Conservation (phyloP, 2,329 filamentous ascomycete species). For the Ilyonectria destructans region DNA sequence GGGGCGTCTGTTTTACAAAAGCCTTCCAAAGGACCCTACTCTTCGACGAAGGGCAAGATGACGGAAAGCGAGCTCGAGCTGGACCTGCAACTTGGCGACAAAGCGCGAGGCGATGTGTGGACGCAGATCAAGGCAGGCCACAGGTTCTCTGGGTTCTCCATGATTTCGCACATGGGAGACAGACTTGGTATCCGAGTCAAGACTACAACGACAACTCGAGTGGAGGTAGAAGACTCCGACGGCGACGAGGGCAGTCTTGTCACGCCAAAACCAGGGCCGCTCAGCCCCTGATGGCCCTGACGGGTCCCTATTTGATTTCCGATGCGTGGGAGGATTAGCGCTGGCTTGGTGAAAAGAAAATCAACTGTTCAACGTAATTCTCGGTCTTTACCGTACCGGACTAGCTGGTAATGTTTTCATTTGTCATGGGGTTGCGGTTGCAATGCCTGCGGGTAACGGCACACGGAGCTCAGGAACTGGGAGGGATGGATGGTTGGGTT, state of each 20-base stretch:
- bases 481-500: background rate
- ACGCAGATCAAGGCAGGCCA: slow-evolving; percentile 51
- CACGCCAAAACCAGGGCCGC: slow-evolving; percentile 13
- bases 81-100: slow-evolving; percentile 51
- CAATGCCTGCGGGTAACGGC: slow-evolving; percentile 3
- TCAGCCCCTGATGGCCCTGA: slow-evolving; percentile 13
- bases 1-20: slow-evolving; percentile 16
- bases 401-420: slow-evolving; percentile 16
- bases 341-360: background rate
- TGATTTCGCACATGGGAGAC: slow-evolving; percentile 44
- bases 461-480: background rate
- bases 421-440: slow-evolving; percentile 5
- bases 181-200: slow-evolving; percentile 45
- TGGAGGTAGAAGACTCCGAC: slow-evolving; percentile 18
- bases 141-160: slow-evolving; percentile 40
- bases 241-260: slow-evolving; percentile 15
- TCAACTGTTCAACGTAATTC: background rate
- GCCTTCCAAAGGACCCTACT: background rate
- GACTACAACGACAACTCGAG: slow-evolving; percentile 39
- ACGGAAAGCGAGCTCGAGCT: slow-evolving; percentile 48
- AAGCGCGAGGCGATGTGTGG: slow-evolving; percentile 50
- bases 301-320: background rate
- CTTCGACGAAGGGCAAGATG: background rate
- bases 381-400: slow-evolving; percentile 17
- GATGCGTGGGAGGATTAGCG: background rate